Percentiles rank a stretch among this genome's conserved stretches.
Evolutionary conservation across 176 grass and related monocot species (phyloP).

Genomic region (Olyra latifolia): DNA sequence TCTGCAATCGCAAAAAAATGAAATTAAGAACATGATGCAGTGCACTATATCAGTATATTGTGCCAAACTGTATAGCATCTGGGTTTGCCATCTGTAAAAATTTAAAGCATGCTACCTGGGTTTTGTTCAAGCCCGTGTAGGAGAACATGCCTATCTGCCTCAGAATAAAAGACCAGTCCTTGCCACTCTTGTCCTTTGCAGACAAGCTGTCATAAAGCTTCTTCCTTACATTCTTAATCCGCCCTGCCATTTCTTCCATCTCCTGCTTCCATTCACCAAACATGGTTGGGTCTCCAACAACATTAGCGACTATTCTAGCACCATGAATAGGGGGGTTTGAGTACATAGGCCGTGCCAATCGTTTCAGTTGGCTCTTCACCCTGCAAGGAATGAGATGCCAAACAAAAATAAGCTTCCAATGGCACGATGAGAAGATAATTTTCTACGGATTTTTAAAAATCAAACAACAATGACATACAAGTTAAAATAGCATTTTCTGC

Average conservation of each 20-base stretch:
- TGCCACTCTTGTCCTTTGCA: constrained; percentile 74
- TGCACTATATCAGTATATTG: not conserved
- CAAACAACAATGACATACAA: not conserved
- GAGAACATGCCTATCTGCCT: constrained; percentile 99
- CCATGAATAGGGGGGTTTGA: constrained; percentile 91
- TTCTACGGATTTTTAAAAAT: not conserved
- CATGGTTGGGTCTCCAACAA: constrained; percentile 82
- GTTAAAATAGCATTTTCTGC: not conserved
- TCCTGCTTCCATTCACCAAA: constrained; percentile 96
- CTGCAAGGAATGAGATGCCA: constrained; percentile 31
- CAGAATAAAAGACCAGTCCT: constrained; percentile 97
- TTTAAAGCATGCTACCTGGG: constrained; percentile 50
- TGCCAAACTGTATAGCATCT: not conserved
- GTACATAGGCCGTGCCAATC: constrained; percentile 92
- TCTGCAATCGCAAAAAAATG: constrained; percentile 46
- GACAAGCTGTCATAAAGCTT: constrained; percentile 74
- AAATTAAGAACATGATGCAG: not conserved
- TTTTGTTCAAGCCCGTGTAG: constrained; percentile 84
- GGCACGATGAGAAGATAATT: not conserved
- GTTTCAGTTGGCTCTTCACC: constrained; percentile 98
- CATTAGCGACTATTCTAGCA: constrained; percentile 86
- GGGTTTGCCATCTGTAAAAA: not conserved
- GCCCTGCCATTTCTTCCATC: constrained; percentile 89
- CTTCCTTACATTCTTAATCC: constrained; percentile 90
- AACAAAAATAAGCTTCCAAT: not conserved